Percentiles rank a stretch among this genome's conserved stretches.
Conservation (phyloP, 495 filamentous ascomycete species). For the Durotheca rogersii region DNA sequence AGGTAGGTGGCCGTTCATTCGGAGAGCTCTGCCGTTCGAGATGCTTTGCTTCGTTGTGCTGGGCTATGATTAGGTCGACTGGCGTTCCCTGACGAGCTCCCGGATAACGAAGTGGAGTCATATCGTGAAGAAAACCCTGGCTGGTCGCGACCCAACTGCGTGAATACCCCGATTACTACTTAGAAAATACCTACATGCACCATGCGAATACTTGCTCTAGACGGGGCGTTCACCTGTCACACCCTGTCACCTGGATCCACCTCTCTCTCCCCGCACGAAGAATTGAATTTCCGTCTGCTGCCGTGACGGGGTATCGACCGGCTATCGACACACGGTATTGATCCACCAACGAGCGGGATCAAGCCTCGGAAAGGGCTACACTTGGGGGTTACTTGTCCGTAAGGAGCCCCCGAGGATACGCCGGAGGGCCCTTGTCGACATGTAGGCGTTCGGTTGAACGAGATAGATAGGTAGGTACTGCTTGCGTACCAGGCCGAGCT, state of each 20-base stretch:
- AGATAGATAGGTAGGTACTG: too few relatives aligned
- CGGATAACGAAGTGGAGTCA: constrained; percentile 12
- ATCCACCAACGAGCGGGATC: background rate
- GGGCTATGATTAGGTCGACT: constrained; percentile 13
- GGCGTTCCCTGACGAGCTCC: constrained; percentile 1
- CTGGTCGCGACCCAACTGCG: background rate
- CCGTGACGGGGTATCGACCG: background rate
- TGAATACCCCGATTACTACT: background rate
- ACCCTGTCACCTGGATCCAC: too few relatives aligned
- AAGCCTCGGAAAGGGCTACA: background rate
- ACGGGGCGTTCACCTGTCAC: too few relatives aligned
- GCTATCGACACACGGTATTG: too few relatives aligned
- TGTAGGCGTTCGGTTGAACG: too few relatives aligned
- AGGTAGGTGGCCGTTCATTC: constrained; percentile 22
- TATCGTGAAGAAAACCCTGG: constrained; percentile 14
- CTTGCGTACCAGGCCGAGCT: too few relatives aligned
- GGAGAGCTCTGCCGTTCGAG: too few relatives aligned
- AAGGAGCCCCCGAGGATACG: too few relatives aligned
- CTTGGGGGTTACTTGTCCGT: too few relatives aligned
- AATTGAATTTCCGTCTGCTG: constrained; percentile 25
- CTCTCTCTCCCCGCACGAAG: constrained; percentile 24
- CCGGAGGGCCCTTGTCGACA: too few relatives aligned
- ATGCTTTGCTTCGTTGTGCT: too few relatives aligned
- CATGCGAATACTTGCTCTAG: background rate
- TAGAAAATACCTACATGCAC: too few relatives aligned